These are phyloP conservation scores for Russula virescens DNA, from an alignment of 768 basidiomycete species.

Conservation along the genomic window DNA sequence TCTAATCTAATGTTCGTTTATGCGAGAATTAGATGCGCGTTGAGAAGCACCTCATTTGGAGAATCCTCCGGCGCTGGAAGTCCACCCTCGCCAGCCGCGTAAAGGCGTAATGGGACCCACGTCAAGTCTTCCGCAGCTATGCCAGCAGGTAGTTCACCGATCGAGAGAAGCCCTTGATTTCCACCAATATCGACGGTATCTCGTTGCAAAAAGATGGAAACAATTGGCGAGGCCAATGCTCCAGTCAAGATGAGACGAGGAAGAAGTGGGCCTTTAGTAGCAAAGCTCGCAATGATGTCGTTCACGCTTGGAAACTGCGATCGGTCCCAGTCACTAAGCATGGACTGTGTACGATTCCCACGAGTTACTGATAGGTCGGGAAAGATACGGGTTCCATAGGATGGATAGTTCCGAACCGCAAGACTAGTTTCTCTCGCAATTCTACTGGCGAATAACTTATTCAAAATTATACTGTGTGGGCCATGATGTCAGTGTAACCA, in stretches of 20 bases:
- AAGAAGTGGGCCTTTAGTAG: slow-evolving; percentile 32
- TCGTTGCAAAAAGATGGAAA: slow-evolving; percentile 58
- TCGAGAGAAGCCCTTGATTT: slow-evolving; percentile 56
- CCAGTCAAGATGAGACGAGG: slow-evolving; percentile 31
- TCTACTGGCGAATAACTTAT: slow-evolving; percentile 10
- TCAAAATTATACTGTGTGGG: slow-evolving; percentile 23
- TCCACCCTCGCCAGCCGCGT: slow-evolving; percentile 47
- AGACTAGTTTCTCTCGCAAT: neutral
- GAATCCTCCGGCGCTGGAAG: slow-evolving; percentile 49
- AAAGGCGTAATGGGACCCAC: slow-evolving; percentile 60
- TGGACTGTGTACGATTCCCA: neutral
- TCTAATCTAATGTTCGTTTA: slow-evolving; percentile 18
- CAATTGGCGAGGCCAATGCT: slow-evolving; percentile 40
- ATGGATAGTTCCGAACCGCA: neutral
- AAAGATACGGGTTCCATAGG: slow-evolving; percentile 8
- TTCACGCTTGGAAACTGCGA: neutral
- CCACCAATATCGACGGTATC: slow-evolving; percentile 64
- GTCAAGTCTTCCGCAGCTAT: slow-evolving; percentile 47
- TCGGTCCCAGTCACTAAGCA: neutral
- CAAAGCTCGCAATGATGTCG: slow-evolving; percentile 30
- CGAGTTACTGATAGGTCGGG: slow-evolving; percentile 19
- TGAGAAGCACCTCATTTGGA: slow-evolving; percentile 49
- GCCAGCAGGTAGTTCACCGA: slow-evolving; percentile 57
- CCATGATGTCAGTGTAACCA: slow-evolving; percentile 1
- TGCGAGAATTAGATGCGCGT: neutral